These are phyloP conservation scores for Sergeia podlipaevii DNA, from an alignment of 208 protist genomes.

Conservation along the genomic window DNA sequence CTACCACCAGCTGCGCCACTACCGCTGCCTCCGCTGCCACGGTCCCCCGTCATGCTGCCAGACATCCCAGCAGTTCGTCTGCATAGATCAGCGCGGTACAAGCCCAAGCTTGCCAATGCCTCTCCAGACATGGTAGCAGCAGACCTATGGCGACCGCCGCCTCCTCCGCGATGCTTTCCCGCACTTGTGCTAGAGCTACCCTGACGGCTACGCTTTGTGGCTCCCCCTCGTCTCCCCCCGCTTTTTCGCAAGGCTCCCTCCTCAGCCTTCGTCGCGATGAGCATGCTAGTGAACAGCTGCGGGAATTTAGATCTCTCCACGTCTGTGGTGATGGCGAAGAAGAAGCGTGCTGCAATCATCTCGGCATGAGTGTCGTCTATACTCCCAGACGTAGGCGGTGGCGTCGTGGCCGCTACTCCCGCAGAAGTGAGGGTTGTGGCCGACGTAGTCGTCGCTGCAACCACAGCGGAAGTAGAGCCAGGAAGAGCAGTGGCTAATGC, in stretches of 20 bases:
- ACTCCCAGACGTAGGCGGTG: neutral
- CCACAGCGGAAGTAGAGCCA: neutral
- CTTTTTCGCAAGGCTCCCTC: neutral
- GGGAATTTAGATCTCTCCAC: conserved; percentile 12
- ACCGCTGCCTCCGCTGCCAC: conserved; percentile 10
- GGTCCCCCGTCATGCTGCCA: neutral
- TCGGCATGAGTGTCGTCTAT: conserved; percentile 27
- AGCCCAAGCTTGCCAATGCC: no score
- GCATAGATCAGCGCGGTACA: no score
- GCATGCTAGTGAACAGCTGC: conserved; percentile 8
- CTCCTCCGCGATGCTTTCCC: neutral
- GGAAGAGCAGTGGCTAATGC: neutral
- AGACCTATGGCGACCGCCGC: no score
- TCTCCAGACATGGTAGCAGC: no score
- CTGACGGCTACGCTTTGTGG: no score
- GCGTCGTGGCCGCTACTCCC: neutral
- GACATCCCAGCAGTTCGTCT: neutral
- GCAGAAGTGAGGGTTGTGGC: neutral
- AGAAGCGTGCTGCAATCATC: conserved; percentile 36
- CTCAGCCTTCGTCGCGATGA: neutral
- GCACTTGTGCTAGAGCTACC: neutral
- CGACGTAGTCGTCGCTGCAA: neutral
- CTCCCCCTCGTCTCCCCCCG: neutral
- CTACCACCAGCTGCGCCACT: conserved; percentile 9
- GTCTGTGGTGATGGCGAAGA: conserved; percentile 25